Conservation (phyloP, 2,329 filamentous ascomycete genomes). For the Mycocentrospora acerina region DNA sequence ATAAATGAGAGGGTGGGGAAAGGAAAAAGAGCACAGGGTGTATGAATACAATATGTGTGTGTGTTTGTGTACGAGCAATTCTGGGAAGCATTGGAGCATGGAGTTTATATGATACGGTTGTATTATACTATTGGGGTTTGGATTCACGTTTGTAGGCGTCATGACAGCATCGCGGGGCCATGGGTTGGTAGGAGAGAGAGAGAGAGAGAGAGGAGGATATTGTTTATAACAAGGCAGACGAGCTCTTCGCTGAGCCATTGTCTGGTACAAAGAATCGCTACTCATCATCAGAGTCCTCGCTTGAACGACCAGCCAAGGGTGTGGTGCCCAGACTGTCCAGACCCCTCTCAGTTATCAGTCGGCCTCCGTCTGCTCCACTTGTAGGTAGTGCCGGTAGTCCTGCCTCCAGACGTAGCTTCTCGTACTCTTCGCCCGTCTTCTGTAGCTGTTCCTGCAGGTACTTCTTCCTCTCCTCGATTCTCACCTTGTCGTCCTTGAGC, state of each 20-base stretch:
- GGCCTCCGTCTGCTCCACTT: constrained; percentile 27
- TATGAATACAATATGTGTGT: too few species aligned
- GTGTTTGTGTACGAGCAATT: too few species aligned
- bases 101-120: too few species aligned
- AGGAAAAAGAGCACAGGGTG: constrained; percentile 1
- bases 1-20: constrained; percentile 46
- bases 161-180: too few species aligned
- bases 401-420: constrained; percentile 55
- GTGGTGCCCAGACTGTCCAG: constrained; percentile 42
- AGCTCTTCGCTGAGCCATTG: constrained; percentile 3
- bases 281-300: constrained; percentile 29
- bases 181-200: too few species aligned
- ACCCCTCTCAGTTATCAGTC: constrained; percentile 35
- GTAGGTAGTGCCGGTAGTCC: constrained; percentile 42
- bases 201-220: too few species aligned
- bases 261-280: constrained; percentile 15
- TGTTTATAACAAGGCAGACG: constrained; percentile 8
- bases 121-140: too few species aligned
- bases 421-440: constrained; percentile 74
- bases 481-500: constrained; percentile 66
- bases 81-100: too few species aligned
- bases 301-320: constrained; percentile 27
- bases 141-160: too few species aligned
- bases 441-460: constrained; percentile 81
- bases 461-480: constrained; percentile 68